Evolutionary conservation across 169 alveolate species (phyloP), one percentile per base, ranked within the genome.

Genomic region (Sarcocystis neurona): DNA sequence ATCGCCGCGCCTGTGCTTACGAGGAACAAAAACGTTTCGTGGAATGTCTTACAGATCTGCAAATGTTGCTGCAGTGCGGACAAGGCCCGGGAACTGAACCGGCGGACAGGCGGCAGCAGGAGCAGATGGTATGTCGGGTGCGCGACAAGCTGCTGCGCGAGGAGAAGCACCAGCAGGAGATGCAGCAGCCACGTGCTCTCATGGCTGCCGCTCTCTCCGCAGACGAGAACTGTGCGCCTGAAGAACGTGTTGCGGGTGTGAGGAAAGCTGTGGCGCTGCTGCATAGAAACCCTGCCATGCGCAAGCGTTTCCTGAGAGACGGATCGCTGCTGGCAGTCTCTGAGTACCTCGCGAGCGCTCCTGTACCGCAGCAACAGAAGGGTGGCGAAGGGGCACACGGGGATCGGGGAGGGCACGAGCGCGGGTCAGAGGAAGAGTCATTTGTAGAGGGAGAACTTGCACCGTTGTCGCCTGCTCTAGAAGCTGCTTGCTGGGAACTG

Each of bases 401-500:
- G 23, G 12, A 53, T 53, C 66, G 47, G 56, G 30, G 6, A 15
- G 53, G 82, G 8, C 32, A 12, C 82, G 5, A 30, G 8, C 5
- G 56, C 82, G 23, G 15, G 32, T n/a, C n/a, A n/a, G n/a, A n/a
- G n/a, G n/a, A n/a, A n/a, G n/a, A n/a, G n/a, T n/a, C n/a, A n/a
- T n/a, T n/a, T n/a, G n/a, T n/a, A n/a, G n/a, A n/a, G n/a, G n/a
- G n/a, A n/a, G n/a, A n/a, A n/a, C n/a, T n/a, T n/a, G n/a, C n/a
- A n/a, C n/a, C n/a, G n/a, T n/a, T n/a, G n/a, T n/a, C n/a, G n/a
- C n/a, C 86, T 78, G 48, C 46, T 8, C 74, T 78, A 0, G 90
- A 85, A 39, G 90, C 90, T 18, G 84, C 90, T 4, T 78, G 85
- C 34, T 85, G 90, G 90, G 90, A 85, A 60, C 23, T 85, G 56